Conservation (phyloP, 768 basidiomycete genomes). For the Phaffia tasmanica region DNA sequence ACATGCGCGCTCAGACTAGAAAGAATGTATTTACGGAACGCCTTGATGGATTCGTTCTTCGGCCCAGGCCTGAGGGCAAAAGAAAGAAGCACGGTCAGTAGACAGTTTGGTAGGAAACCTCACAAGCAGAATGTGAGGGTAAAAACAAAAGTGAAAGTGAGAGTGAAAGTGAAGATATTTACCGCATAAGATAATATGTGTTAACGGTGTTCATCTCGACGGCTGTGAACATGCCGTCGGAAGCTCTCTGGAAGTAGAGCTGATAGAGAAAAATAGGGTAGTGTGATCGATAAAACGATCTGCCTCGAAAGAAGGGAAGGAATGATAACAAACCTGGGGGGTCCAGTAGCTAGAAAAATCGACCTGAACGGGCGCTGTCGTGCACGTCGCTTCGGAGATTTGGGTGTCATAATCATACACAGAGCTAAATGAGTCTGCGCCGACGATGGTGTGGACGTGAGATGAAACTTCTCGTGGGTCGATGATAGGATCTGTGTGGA, state of each 20-base stretch:
- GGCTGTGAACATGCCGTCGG: slow-evolving; percentile 1
- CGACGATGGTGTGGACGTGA: slow-evolving; percentile 36
- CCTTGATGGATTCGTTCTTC: slow-evolving; percentile 34
- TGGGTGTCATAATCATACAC: slow-evolving; percentile 18
- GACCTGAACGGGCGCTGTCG: slow-evolving; percentile 15
- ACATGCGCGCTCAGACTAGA: no score
- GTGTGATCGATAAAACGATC: no score
- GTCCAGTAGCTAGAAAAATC: slow-evolving; percentile 18
- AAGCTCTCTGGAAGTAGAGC: neutral
- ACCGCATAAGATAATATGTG: slow-evolving; percentile 32
- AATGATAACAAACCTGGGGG: slow-evolving; percentile 28
- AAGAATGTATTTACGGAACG: slow-evolving; percentile 34
- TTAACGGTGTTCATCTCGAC: slow-evolving; percentile 27
- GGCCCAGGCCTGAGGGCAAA: slow-evolving; percentile 27
- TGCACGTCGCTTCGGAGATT: neutral
- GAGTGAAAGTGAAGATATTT: no score
- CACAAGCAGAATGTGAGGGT: slow-evolving; percentile 24
- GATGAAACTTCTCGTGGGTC: slow-evolving; percentile 29
- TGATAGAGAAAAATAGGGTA: neutral
- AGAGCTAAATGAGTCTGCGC: slow-evolving; percentile 33
- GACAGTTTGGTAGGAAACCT: neutral
- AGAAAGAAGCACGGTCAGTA: neutral
- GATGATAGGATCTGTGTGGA: slow-evolving; percentile 35
- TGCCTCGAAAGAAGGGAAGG: no score
- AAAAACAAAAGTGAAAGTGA: no score